Percentiles rank a stretch among this genome's conserved stretches.
Evolutionary conservation across 2,329 filamentous ascomycete genomes (phyloP).

Genomic region (Beauveria medogensis): DNA sequence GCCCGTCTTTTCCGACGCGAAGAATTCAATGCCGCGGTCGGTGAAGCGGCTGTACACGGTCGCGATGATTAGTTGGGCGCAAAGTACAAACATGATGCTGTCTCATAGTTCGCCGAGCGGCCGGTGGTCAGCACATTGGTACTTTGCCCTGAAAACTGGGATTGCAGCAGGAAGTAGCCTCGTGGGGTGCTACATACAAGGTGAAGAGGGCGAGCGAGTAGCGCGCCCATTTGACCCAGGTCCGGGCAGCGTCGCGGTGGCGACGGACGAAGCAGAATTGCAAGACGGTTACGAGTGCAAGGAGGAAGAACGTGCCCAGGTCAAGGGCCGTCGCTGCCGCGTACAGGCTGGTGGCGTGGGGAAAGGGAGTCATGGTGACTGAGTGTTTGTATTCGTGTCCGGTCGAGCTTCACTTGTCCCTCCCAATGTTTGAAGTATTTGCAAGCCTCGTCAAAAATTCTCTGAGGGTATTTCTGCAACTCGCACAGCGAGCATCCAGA

Average conservation of each 20-base stretch:
- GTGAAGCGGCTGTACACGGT: constrained; percentile 7
- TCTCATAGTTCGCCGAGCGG: too few species aligned
- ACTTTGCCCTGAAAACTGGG: neutral
- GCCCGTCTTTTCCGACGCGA: neutral
- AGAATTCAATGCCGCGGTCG: constrained; percentile 6
- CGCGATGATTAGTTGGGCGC: neutral
- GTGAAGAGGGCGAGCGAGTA: constrained; percentile 1
- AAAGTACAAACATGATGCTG: constrained; percentile 1
- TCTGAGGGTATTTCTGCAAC: neutral
- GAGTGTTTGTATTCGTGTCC: neutral
- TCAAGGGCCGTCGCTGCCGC: neutral
- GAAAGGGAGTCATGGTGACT: neutral
- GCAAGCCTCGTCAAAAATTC: neutral
- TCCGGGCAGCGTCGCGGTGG: constrained; percentile 5
- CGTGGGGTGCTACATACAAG: neutral
- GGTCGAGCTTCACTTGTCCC: too few species aligned
- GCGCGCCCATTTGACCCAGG: constrained; percentile 4
- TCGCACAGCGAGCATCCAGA: constrained; percentile 1
- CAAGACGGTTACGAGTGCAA: neutral
- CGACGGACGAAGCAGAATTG: constrained; percentile 10
- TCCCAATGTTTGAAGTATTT: too few species aligned
- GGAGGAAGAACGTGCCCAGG: neutral
- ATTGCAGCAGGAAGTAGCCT: too few species aligned
- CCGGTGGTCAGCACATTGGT: neutral
- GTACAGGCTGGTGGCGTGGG: neutral